phyloP scores from a whole-genome alignment of 441 rosid species.

The Jatropha multifida region DNA sequence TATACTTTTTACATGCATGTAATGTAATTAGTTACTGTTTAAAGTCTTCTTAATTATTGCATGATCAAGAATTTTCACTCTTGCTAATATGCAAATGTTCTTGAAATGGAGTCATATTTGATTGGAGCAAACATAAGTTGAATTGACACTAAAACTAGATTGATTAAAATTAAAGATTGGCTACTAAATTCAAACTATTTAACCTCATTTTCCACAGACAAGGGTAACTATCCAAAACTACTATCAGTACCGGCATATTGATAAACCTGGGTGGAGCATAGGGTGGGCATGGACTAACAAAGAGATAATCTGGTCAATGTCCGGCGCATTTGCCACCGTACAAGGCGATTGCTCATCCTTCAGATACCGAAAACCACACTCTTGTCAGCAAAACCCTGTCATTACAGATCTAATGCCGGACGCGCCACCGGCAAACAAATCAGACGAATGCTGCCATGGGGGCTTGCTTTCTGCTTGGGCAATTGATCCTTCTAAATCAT shows the following conservation, averaged over 20 bases:
- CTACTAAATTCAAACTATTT: too few species aligned
- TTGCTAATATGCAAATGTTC: too few species aligned
- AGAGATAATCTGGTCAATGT: slow-evolving; percentile 48
- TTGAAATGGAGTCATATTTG: too few species aligned
- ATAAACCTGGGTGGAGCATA: slow-evolving; percentile 52
- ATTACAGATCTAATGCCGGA: slow-evolving; percentile 44
- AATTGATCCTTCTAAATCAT: slow-evolving; percentile 45
- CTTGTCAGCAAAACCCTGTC: slow-evolving; percentile 43
- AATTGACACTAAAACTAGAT: too few species aligned
- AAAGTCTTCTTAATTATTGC: too few species aligned
- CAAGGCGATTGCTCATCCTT: slow-evolving; percentile 47
- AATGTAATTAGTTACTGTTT: too few species aligned
- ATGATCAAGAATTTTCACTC: too few species aligned
- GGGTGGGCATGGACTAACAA: slow-evolving; percentile 56
- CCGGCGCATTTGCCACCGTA: slow-evolving; percentile 53
- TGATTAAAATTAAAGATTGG: too few species aligned
- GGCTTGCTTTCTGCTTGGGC: slow-evolving; percentile 56
- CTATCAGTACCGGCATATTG: slow-evolving; percentile 47
- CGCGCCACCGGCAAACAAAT: slow-evolving; percentile 25
- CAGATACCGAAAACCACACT: slow-evolving; percentile 40
- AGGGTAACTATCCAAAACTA: slow-evolving; percentile 52
- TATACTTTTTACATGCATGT: neutral
- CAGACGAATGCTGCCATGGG: slow-evolving; percentile 45
- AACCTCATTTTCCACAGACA: slow-evolving; percentile 30
- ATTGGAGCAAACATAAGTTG: too few species aligned